Percentiles rank a stretch among this genome's conserved stretches.
phyloP scores from a whole-genome alignment of 805 yeast species.

The Ogataea ganodermae region DNA sequence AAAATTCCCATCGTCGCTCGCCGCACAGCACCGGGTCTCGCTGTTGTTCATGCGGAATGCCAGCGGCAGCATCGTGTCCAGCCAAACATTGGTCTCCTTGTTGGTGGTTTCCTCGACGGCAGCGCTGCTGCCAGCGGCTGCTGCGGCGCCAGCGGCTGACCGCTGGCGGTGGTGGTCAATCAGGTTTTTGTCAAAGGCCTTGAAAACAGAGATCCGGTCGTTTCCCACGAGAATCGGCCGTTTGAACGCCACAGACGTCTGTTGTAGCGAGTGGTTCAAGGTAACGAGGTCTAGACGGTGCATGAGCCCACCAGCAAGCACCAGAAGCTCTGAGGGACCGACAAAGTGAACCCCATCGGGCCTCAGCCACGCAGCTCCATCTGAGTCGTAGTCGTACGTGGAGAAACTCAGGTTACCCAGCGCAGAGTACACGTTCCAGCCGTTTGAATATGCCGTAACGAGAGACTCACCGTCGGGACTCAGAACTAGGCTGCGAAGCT shows the following conservation, averaged over 20 bases:
- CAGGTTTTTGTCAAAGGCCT: conserved; percentile 47
- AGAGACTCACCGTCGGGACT: conserved; percentile 33
- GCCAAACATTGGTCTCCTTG: conserved; percentile 48
- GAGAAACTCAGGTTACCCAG: conserved; percentile 49
- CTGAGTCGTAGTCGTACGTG: conserved; percentile 38
- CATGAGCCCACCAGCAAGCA: conserved; percentile 35
- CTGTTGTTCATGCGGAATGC: conserved; percentile 45
- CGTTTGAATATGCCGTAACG: conserved; percentile 34
- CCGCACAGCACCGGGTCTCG: conserved; percentile 43
- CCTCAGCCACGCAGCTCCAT: conserved; percentile 20
- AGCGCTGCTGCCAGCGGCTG: conserved; percentile 16
- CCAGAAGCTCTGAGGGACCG: conserved; percentile 37
- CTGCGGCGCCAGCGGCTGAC: background rate
- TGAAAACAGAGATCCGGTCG: conserved; percentile 44
- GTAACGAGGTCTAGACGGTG: conserved; percentile 26
- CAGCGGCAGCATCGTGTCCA: conserved; percentile 46
- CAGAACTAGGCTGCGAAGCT: conserved; percentile 31
- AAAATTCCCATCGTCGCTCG: conserved; percentile 49
- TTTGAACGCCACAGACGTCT: conserved; percentile 28
- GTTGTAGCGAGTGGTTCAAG: conserved; percentile 28
- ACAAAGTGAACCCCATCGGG: conserved; percentile 23
- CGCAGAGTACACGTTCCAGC: conserved; percentile 51
- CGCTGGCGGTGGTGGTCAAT: conserved; percentile 35
- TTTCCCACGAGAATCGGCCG: conserved; percentile 45
- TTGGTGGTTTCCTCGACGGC: conserved; percentile 23